Conservation (phyloP, 768 basidiomycete species). For the Lactarius evosmus region DNA sequence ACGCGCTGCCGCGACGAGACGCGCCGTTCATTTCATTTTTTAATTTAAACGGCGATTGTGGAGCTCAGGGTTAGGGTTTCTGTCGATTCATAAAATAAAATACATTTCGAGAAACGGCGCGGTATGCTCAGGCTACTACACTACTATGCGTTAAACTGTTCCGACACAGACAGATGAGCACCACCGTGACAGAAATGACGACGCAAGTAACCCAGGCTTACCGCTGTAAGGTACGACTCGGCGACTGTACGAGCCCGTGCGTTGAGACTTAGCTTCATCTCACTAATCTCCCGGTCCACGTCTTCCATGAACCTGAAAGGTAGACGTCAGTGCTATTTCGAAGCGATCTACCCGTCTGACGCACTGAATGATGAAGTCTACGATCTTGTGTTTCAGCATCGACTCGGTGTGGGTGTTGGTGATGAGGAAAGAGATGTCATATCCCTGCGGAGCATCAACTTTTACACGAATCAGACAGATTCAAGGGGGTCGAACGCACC, state of each 20-base stretch:
- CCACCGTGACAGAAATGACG: not conserved
- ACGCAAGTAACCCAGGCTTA: constrained; percentile 40
- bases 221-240: constrained; percentile 91
- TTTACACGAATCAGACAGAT: constrained; percentile 5
- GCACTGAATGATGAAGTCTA: constrained; percentile 98
- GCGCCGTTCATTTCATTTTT: not conserved
- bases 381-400: constrained; percentile 99
- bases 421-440: constrained; percentile 97
- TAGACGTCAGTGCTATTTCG: constrained; percentile 6
- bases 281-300: constrained; percentile 98
- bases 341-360: constrained; percentile 8
- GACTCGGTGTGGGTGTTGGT: constrained; percentile 96
- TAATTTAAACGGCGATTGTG: constrained; percentile 2
- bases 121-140: constrained; percentile 4
- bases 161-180: not conserved
- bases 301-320: constrained; percentile 90
- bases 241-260: constrained; percentile 96
- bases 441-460: constrained; percentile 57
- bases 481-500: constrained; percentile 42
- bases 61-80: constrained; percentile 20
- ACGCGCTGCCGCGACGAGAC: not conserved
- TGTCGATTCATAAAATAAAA: constrained; percentile 11
- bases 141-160: constrained; percentile 32
- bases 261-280: constrained; percentile 97
- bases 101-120: constrained; percentile 22